Evolutionary conservation across 306 rosid genomes (phyloP), one percentile per base, ranked within the genome.

Genomic region (Vigna angularis): DNA sequence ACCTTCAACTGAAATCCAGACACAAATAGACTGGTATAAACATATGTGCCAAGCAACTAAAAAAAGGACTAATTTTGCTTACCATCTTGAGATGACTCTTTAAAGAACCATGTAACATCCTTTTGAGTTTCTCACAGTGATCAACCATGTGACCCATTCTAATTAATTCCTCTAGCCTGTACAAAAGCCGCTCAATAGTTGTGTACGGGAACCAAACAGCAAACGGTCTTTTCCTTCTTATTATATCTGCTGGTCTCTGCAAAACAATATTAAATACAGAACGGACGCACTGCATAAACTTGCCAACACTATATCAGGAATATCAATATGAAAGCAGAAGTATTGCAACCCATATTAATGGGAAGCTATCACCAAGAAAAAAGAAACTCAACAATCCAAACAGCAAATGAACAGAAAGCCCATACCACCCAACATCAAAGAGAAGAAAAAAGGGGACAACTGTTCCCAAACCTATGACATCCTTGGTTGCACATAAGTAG

Each of bases 121-220:
- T 76, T 84, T 78, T 95, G 81, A 93, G 96, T 85, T 89, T 93
- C 45, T 77, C 86, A 50, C 91, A 95, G 65, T 90, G 93, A 72
- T 92, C 97, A 73, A 85, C 96, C 98, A 89, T 92, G 91, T 85
- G 90, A 59, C 98, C 99, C 48, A 57, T 81, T 12, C 76, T 59
- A 64, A 87, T 87, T 70, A 78, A 77, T 77, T 92, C 99, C 75
- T 95, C 99, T 1, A 95, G 91, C 78, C 80, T 87, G 89, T 79
- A 79, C 58, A 92, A 87, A 18, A 95, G 87, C 49, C 81, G 91
- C 84, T 92, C 93, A 65, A 95, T 80, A 40, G 91, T 85, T 59
- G 93, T 91, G 88, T 89, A 95, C 2, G 98, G 97, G 78, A 95
- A 92, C 94, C 96, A 95, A 79, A 83, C 89, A 30, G 93, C 96